Percentiles rank a stretch among this genome's conserved stretches.
Conservation (phyloP, 306 rosid species). For the Mimosa pudica region DNA sequence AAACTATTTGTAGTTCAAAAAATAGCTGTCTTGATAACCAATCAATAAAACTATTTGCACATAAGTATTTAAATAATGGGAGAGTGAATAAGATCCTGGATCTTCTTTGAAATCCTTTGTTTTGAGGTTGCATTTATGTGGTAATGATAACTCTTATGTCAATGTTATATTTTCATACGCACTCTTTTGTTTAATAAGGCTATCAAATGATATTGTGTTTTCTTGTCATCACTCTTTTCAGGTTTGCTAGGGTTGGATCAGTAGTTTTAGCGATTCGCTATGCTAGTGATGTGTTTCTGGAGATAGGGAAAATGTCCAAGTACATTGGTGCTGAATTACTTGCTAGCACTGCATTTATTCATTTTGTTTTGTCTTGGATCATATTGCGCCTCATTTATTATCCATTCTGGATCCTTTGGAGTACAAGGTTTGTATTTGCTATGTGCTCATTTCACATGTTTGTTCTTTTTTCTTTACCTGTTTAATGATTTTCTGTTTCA, state of each 20-base stretch:
- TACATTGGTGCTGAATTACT: slow-evolving; percentile 77
- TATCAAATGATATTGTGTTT: slow-evolving; percentile 29
- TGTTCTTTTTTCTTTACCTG: slow-evolving; percentile 14
- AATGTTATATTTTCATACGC: too few species aligned
- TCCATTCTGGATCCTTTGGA: slow-evolving; percentile 98
- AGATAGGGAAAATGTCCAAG: slow-evolving; percentile 98
- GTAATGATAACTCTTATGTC: slow-evolving; percentile 19
- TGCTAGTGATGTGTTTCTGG: slow-evolving; percentile 94
- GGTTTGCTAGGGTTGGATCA: slow-evolving; percentile 96
- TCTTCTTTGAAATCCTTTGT: slow-evolving; percentile 6
- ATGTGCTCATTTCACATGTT: slow-evolving; percentile 6
- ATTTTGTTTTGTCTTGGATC: slow-evolving; percentile 91
- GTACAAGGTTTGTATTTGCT: slow-evolving; percentile 79
- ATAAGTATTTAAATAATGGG: background rate
- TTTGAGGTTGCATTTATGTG: slow-evolving; percentile 1
- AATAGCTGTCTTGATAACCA: background rate
- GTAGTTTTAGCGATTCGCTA: slow-evolving; percentile 96
- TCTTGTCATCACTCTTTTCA: slow-evolving; percentile 47
- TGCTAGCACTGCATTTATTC: slow-evolving; percentile 85
- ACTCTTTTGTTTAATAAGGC: background rate
- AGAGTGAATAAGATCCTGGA: background rate
- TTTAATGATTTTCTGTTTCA: slow-evolving; percentile 15
- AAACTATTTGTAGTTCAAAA: background rate
- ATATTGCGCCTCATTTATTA: slow-evolving; percentile 93
- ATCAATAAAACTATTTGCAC: too few species aligned